These are phyloP conservation scores for Eucalyptus guilfoylei DNA, from an alignment of 345 rosid genomes.

Conservation along the genomic window DNA sequence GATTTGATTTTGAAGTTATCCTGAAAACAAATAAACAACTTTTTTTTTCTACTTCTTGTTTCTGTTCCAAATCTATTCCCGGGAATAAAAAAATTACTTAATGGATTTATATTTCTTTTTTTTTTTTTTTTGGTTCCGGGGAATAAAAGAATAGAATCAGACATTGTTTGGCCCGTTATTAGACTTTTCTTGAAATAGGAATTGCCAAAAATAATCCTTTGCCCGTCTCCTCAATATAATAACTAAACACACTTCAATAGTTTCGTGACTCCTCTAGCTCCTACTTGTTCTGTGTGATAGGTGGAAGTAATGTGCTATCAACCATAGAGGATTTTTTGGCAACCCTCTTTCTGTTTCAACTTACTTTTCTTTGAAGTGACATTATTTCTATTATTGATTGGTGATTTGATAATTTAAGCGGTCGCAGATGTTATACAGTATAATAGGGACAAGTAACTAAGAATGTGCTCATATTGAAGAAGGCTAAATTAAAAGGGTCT, in stretches of 20 bases:
- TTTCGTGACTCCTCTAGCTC: background rate
- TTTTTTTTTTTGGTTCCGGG: too few species aligned
- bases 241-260: background rate
- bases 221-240: background rate
- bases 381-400: background rate
- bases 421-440: background rate
- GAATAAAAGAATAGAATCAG: too few species aligned
- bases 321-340: background rate
- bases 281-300: background rate
- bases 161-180: background rate
- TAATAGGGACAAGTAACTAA: background rate
- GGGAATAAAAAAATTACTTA: fast-evolving
- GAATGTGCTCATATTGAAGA: background rate
- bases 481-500: background rate
- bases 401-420: background rate
- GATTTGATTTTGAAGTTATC: too few species aligned
- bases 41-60: background rate
- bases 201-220: background rate
- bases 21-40: too few species aligned
- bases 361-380: background rate
- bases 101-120: too few species aligned
- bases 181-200: background rate
- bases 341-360: background rate
- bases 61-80: background rate
- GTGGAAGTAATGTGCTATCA: background rate